Evolutionary conservation across 805 yeast species (phyloP).

Genomic region (Jamesozyma jinghongensis): DNA sequence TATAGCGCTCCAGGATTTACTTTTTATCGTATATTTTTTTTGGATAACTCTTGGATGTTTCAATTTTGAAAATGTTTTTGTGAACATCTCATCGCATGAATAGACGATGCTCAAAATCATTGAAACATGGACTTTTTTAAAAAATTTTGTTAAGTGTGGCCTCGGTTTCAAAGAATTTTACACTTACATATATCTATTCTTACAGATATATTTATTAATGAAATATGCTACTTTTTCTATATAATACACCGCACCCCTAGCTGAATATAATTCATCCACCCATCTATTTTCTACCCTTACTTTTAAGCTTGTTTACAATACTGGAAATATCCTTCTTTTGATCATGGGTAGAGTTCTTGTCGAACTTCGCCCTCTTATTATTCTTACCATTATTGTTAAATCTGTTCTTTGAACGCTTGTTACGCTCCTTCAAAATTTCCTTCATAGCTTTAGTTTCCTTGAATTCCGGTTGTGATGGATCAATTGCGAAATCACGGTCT

Average conservation of each 20-base stretch:
- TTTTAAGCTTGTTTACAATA: constrained; percentile 45
- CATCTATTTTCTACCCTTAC: constrained; percentile 26
- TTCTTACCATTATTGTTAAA: constrained; percentile 9
- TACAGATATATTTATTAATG: neutral
- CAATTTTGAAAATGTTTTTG: no score
- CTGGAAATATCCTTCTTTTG: constrained; percentile 11
- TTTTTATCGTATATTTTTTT: neutral
- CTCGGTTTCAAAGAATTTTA: neutral
- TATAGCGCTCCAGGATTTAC: neutral
- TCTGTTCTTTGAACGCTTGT: constrained; percentile 36
- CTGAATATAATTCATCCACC: no score
- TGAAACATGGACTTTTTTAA: no score
- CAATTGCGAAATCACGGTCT: constrained; percentile 86
- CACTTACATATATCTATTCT: neutral
- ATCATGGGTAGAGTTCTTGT: constrained; percentile 7
- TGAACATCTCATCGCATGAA: no score
- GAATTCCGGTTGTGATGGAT: constrained; percentile 85
- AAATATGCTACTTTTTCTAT: no score
- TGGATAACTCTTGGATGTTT: no score
- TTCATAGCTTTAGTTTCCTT: constrained; percentile 84
- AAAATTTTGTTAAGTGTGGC: no score
- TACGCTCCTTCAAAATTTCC: constrained; percentile 66
- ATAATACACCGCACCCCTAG: no score
- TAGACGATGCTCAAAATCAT: no score
- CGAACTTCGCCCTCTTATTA: constrained; percentile 12